Percentiles rank a stretch among this genome's conserved stretches.
Evolutionary conservation across 176 grass and related monocot genomes (phyloP).

Genomic region (Carex scoparia): DNA sequence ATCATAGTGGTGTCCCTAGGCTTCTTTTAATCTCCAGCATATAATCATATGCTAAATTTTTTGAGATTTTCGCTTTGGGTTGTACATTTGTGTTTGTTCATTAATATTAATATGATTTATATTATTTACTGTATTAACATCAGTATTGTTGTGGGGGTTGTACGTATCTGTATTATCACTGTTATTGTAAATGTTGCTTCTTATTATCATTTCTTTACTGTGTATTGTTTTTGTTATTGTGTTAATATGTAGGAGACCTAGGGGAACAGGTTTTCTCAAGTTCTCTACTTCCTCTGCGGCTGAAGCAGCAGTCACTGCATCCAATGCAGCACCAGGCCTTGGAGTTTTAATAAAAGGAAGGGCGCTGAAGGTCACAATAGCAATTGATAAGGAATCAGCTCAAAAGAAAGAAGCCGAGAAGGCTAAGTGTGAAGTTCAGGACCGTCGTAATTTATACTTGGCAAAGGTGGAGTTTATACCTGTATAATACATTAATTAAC

Average conservation of each 20-base stretch:
- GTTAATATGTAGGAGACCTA: constrained; percentile 57
- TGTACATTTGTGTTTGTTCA: constrained; percentile 17
- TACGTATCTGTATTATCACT: background rate
- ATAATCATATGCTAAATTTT: background rate
- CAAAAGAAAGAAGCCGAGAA: constrained; percentile 73
- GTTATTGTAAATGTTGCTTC: background rate
- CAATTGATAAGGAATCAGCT: constrained; percentile 81
- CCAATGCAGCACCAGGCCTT: constrained; percentile 70
- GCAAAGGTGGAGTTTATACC: constrained; percentile 50
- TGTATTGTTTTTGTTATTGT: background rate
- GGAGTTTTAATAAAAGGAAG: constrained; percentile 86
- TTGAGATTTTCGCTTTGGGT: background rate
- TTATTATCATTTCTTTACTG: background rate
- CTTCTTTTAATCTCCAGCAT: background rate
- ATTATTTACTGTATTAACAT: background rate
- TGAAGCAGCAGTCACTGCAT: constrained; percentile 66
- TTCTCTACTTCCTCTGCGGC: constrained; percentile 54
- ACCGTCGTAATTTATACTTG: constrained; percentile 82
- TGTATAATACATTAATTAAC: background rate
- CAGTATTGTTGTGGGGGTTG: background rate
- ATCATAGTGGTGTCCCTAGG: background rate
- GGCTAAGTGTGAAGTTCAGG: constrained; percentile 64
- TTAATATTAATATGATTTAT: background rate
- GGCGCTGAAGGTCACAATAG: constrained; percentile 62
- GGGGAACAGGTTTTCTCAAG: constrained; percentile 77